Evolutionary conservation across 805 yeast genomes (phyloP).

Genomic region (Cyberlindnera meyerae): DNA sequence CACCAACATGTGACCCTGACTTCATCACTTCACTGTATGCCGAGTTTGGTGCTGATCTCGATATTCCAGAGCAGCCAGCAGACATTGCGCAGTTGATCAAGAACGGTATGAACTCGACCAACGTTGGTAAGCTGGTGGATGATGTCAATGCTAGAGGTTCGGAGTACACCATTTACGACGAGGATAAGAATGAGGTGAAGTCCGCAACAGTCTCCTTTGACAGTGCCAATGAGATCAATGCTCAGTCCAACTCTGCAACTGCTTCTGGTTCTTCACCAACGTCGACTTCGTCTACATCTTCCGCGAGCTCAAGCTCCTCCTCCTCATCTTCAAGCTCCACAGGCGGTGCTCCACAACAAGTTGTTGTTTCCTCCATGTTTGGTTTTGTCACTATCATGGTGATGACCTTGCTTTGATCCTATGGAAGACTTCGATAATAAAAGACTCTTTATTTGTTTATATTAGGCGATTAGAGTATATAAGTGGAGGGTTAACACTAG

Average conservation of each 20-base stretch:
- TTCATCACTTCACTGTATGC: conserved; percentile 33
- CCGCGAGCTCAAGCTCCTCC: conserved; percentile 16
- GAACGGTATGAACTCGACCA: conserved; percentile 42
- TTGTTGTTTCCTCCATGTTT: conserved; percentile 6
- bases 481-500: too few relatives aligned
- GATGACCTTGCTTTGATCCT: too few relatives aligned
- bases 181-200: conserved; percentile 29
- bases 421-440: too few relatives aligned
- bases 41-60: conserved; percentile 42
- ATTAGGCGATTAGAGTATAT: too few relatives aligned
- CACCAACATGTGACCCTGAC: conserved; percentile 37
- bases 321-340: conserved; percentile 8
- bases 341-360: conserved; percentile 4
- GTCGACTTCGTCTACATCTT: conserved; percentile 17
- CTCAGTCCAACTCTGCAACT: conserved; percentile 23
- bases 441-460: too few relatives aligned
- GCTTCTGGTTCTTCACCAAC: conserved; percentile 19
- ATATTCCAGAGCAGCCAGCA: conserved; percentile 43
- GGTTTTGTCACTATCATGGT: conserved; percentile 4
- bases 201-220: conserved; percentile 35
- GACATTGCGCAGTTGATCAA: conserved; percentile 39
- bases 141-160: conserved; percentile 34
- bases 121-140: conserved; percentile 40
- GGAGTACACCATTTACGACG: conserved; percentile 36
- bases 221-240: conserved; percentile 33